phyloP scores from a whole-genome alignment of 495 filamentous ascomycete genomes.

The Neurospora sublineolata region DNA sequence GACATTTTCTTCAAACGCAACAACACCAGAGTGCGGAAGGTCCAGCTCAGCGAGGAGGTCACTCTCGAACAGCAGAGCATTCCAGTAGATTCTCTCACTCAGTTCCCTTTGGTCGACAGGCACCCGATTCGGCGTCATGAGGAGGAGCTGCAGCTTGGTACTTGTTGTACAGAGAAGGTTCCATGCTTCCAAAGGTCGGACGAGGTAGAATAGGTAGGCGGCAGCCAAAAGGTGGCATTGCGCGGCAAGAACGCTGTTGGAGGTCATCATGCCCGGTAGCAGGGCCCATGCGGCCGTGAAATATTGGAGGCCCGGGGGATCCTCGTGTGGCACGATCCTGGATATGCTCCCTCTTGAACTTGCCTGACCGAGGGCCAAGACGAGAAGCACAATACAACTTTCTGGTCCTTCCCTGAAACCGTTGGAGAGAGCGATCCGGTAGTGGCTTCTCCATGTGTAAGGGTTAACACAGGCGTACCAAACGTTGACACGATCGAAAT shows the following conservation, averaged over 20 bases:
- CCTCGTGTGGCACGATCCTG: conserved; percentile 52
- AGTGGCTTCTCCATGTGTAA: conserved; percentile 68
- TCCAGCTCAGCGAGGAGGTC: conserved; percentile 73
- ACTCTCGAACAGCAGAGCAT: conserved; percentile 68
- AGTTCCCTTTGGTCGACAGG: conserved; percentile 58
- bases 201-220: conserved; percentile 73
- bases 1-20: conserved; percentile 69
- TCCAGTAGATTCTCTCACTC: conserved; percentile 72
- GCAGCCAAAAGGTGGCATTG: conserved; percentile 71
- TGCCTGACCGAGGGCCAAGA: conserved; percentile 65
- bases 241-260: conserved; percentile 60
- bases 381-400: conserved; percentile 72
- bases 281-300: conserved; percentile 71
- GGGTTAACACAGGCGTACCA: conserved; percentile 84
- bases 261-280: conserved; percentile 65
- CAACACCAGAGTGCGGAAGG: conserved; percentile 69
- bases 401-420: conserved; percentile 67
- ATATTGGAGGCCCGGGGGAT: conserved; percentile 67
- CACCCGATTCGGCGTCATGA: conserved; percentile 58
- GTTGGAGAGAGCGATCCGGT: conserved; percentile 56
- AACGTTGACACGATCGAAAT: conserved; percentile 68
- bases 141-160: conserved; percentile 66
- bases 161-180: conserved; percentile 66
- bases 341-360: conserved; percentile 63
- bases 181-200: conserved; percentile 73